These are phyloP conservation scores for Camellia japonica DNA, from an alignment of 148 eudicot genomes.

Conservation along the genomic window DNA sequence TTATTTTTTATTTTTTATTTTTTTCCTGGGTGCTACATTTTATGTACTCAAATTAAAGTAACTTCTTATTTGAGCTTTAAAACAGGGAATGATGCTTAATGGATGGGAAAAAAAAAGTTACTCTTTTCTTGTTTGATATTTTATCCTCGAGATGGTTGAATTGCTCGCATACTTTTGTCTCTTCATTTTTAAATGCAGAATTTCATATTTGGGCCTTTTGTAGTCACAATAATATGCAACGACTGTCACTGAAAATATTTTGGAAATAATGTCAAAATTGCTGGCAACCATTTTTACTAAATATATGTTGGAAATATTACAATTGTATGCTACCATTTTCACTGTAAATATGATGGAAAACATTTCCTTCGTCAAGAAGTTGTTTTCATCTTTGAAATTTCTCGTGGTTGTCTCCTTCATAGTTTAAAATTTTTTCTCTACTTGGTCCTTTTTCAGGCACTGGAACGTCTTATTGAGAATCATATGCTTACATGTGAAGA, in stretches of 20 bases:
- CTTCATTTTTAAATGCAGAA: neutral
- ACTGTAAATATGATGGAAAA: no score
- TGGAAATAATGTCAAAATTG: neutral
- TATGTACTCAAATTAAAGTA: neutral
- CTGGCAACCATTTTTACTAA: neutral
- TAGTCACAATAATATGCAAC: neutral
- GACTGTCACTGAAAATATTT: neutral
- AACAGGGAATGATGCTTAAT: constrained; percentile 1
- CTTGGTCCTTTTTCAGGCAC: constrained; percentile 47
- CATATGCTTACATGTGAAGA: constrained; percentile 96
- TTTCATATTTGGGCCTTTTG: neutral
- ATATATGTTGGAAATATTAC: neutral
- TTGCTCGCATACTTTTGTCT: neutral
- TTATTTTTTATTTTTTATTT: no score
- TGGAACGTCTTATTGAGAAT: constrained; percentile 91
- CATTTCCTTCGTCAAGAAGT: neutral
- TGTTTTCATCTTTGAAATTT: neutral
- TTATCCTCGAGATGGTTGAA: neutral
- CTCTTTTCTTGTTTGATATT: neutral
- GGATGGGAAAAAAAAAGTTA: neutral
- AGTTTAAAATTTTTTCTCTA: neutral
- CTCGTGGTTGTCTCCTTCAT: neutral
- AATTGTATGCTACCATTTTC: no score
- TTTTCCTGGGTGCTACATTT: neutral
- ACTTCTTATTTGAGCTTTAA: constrained; percentile 7